Conservation (phyloP, 148 eudicot species). For the Arbutus unedo region DNA sequence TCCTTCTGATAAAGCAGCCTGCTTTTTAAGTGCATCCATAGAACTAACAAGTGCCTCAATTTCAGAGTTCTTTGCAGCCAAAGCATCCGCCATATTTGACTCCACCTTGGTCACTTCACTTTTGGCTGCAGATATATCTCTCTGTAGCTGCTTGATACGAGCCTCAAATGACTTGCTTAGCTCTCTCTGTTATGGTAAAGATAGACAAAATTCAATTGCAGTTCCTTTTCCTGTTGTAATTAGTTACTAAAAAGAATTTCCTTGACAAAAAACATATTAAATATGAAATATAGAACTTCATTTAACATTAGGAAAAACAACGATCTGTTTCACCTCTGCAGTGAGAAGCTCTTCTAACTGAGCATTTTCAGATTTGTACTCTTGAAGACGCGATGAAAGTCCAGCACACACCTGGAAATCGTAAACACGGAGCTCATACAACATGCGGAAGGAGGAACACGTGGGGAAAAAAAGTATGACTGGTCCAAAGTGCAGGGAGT, state of each 20-base stretch:
- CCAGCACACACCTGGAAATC: constrained; percentile 95
- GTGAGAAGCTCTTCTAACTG: constrained; percentile 94
- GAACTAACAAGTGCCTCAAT: constrained; percentile 84
- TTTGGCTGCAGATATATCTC: constrained; percentile 69
- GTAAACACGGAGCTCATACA: constrained; percentile 14
- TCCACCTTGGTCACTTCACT: constrained; percentile 71
- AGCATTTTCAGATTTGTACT: constrained; percentile 94
- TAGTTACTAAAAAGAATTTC: constrained; percentile 13
- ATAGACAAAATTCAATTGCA: not conserved
- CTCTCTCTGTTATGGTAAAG: constrained; percentile 62
- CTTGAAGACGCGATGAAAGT: constrained; percentile 97
- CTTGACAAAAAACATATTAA: not conserved
- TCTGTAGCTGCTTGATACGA: constrained; percentile 73
- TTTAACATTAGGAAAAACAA: not conserved
- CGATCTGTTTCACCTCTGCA: constrained; percentile 64
- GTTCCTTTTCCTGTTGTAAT: not conserved
- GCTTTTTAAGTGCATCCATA: constrained; percentile 82
- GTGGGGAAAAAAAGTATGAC: not conserved
- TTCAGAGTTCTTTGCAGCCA: constrained; percentile 93
- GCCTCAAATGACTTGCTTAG: constrained; percentile 80
- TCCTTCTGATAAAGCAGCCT: constrained; percentile 94
- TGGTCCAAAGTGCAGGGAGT: not conserved
- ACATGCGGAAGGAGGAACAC: not conserved
- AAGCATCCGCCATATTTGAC: constrained; percentile 82
- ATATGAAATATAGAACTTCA: not conserved